These are phyloP conservation scores for Mrakia frigida DNA, from an alignment of 768 basidiomycete genomes.

Conservation along the genomic window DNA sequence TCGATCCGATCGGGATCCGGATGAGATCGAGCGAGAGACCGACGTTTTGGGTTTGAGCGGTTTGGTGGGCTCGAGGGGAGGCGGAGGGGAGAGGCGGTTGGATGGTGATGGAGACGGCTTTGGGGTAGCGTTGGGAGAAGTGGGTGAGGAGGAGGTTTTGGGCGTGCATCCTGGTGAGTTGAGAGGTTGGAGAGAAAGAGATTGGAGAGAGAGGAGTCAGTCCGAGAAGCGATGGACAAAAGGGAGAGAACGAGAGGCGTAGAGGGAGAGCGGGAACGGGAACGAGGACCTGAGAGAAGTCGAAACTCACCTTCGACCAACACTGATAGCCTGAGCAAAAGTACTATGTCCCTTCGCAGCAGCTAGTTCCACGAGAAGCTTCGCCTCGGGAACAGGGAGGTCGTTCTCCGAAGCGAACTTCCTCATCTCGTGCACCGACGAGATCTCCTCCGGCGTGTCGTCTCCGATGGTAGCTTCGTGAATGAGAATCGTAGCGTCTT, in stretches of 20 bases:
- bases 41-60: slow-evolving; percentile 47
- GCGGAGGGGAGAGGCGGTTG: slow-evolving; percentile 35
- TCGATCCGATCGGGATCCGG: slow-evolving; percentile 63
- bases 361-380: slow-evolving; percentile 49
- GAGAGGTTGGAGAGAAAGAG: too few relatives aligned
- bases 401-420: slow-evolving; percentile 5
- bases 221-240: not conserved
- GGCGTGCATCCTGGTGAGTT: slow-evolving; percentile 66
- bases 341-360: slow-evolving; percentile 78
- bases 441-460: slow-evolving; percentile 56
- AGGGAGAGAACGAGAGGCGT: not conserved
- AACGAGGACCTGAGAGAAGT: not conserved
- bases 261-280: not conserved
- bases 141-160: slow-evolving; percentile 84
- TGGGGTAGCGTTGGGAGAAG: slow-evolving; percentile 91
- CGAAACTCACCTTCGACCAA: slow-evolving; percentile 60
- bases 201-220: too few relatives aligned
- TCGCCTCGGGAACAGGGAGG: not conserved
- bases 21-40: slow-evolving; percentile 79
- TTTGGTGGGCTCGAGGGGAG: slow-evolving; percentile 29
- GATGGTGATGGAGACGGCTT: slow-evolving; percentile 42
- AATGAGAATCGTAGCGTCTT: slow-evolving; percentile 70
- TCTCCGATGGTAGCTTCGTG: slow-evolving; percentile 94
- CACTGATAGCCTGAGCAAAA: slow-evolving; percentile 74
- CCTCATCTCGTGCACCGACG: slow-evolving; percentile 11